Evolutionary conservation across 2,329 filamentous ascomycete genomes (phyloP), one percentile per base, ranked within the genome.

Genomic region (Penicillium digitatum): DNA sequence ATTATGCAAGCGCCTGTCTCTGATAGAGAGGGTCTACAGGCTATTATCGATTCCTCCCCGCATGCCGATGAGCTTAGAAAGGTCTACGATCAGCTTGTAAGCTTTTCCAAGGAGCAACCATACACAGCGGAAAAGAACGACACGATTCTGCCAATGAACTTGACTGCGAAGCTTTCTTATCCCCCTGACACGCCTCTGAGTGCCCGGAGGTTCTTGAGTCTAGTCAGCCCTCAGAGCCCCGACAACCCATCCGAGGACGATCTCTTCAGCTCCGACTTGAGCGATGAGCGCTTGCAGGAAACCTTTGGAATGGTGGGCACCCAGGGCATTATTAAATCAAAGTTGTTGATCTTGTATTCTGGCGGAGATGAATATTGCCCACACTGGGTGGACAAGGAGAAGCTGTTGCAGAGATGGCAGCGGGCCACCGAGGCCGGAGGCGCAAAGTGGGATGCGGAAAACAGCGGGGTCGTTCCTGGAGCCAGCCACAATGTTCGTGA

Each of bases 191-290:
- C 74, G 0, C 80, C 81, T 0, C 72, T 87, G 5, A 80, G 75
- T n/a, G 82, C 85, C 8, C 74, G 75, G 43, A 70, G 86, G 39
- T 87, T 84, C 69, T 67, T 86, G 34, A 83, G 82, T 44, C 73
- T 88, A 7, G 75, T 80, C 0, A 78, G 75, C 37, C 77, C 77
- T 0, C 72, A 72, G 43, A 81, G 78, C 22, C 82, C 82, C 0
- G 75, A 78, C 44, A 72, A 77, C 48, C 78, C 84, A 5, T 88
- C 87, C 10, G 87, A 89, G 55, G 92, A 96, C 69, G 92, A 96
- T 69, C 90, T 88, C 67, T 96, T 95, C 74, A 92, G 88, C n/a
- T 86, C 84, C 3, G 88, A 94, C 67, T 74, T 94, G n/a, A 71
- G 76, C 0, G 80, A 83, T 39, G 77, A 82, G 31, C 76, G 79